Evolutionary conservation across 768 basidiomycete species (phyloP), one percentile per base, ranked within the genome.

Genomic region (Suillus variegatus): DNA sequence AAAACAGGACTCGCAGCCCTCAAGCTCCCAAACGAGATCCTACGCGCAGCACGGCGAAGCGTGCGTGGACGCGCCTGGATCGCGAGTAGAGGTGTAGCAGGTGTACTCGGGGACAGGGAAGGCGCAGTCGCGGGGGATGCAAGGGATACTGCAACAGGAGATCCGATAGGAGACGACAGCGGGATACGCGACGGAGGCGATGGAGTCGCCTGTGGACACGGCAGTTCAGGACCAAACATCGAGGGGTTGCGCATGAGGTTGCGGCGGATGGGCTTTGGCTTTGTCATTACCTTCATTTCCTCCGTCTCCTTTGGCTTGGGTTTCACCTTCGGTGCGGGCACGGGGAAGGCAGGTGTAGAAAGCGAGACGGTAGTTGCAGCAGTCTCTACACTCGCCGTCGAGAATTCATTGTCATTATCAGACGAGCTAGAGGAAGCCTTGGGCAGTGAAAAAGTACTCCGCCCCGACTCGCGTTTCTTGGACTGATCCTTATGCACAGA

Each of bases 1-100:
- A 54, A 62, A 77, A 22, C 77, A 72, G 65, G 81, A 82, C 35
- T 82, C 79, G 38, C 74, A 70, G 18, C 79, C 75, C 12, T 80
- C 41, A 86, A 68, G 52, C 81, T 86, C 18, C 88, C 85, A 71
- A 93, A 93, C 2, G 88, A 89, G 55, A 92, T 92, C 64, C 86
- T 79, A 68, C 85, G 79, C 41, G 81, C 87, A 35, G 82, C 70
- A 54, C 73, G 76, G 38, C 69, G 74, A 70, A 73, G 71, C 62
- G 72, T 74, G 62, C 69, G 72, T 64, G 70, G 75, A 41, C 71
- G 75, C 54, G 28, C 18, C 52, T 54, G 52, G 52, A 9, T 18
- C 10, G 28, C 28, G 16, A 20, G 52, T 40, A 71, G 55, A 60
- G 72, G 18, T n/a, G 56, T 63, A 60, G 68, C 56, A 13, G 61